Base-by-base conservation (phyloP, 2,329 filamentous ascomycete species). In the Lasiodiplodia hormozganensis region DNA sequence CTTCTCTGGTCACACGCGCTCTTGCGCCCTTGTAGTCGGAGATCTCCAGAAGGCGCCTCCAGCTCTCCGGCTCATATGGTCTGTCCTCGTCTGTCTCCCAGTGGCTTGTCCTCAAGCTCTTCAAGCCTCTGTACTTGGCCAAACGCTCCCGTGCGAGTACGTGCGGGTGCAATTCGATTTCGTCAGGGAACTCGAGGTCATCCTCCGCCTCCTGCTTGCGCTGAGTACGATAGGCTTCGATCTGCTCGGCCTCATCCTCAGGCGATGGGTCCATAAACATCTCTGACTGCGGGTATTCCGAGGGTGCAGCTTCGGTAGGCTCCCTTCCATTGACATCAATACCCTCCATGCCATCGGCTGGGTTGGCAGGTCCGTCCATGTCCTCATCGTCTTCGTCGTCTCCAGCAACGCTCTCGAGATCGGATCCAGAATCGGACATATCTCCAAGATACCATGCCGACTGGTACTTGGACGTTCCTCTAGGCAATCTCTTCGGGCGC, bases 131-230 rank as follows among this genome's bases (percentile, higher is more conserved):
- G 81, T 97, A 99, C 69, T 92, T 88, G 10, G 91, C 88, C 66
- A 99, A 83, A 54, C 96, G 87, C 81, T 99, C 96, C 64, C 93
- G 85, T 0, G 96, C 96, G 54, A 93, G 85, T 3, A 96, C 93
- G 65, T 95, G 88, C 0, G 96, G 96, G 72, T 92, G 93, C 65
- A 99, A 84, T 79, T 99, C 96, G 69, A 99, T 96, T 80, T 99
- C 96, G 72, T 99, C 96, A 0, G 96, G 96, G 79, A 98, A 99
- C 78, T 98, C 95, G 67, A 92, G 88, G 79, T 99, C 96, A 16
- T 98, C 94, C 62, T 94, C 88, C 4, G 89, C 93, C 73, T 97
- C 95, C 28, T 89, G 89, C 64, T 89, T 89, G 75, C 94, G 93
- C 71, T 89, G 89, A 64, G 88, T 86, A 49, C 96, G 89, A 81